Conservation (phyloP, 495 filamentous ascomycete genomes). For the Aspergillus taichungensis region DNA sequence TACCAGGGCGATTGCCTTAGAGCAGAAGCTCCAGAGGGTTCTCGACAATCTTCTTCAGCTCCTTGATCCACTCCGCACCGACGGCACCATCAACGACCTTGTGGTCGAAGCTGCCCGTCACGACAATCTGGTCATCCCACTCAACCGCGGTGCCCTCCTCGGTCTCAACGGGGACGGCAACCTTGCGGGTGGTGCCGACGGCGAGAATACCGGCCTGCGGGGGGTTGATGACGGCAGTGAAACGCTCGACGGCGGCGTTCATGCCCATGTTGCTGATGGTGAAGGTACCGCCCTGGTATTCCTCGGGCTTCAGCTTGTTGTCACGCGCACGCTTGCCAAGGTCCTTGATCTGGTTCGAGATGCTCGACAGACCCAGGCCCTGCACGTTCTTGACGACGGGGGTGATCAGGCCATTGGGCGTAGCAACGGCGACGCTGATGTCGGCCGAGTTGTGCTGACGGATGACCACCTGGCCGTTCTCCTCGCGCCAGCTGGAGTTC, state of each 20-base stretch:
- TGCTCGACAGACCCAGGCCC: slow-evolving; percentile 71
- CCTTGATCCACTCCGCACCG: slow-evolving; percentile 92
- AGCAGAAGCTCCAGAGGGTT: slow-evolving; percentile 91
- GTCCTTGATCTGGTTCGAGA: slow-evolving; percentile 85
- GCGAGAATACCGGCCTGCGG: slow-evolving; percentile 95
- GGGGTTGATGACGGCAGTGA: slow-evolving; percentile 99
- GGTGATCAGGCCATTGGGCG: slow-evolving; percentile 90
- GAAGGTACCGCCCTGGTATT: slow-evolving; percentile 98
- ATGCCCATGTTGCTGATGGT: slow-evolving; percentile 99
- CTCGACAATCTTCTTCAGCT: slow-evolving; percentile 96
- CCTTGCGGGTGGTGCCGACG: slow-evolving; percentile 90
- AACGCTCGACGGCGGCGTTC: slow-evolving; percentile 92
- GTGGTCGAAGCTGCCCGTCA: slow-evolving; percentile 96
- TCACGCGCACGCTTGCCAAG: slow-evolving; percentile 92
- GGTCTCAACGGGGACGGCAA: slow-evolving; percentile 76
- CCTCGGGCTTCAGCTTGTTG: slow-evolving; percentile 97
- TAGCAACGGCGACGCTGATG: slow-evolving; percentile 89
- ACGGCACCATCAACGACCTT: slow-evolving; percentile 91
- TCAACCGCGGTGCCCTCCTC: slow-evolving; percentile 75
- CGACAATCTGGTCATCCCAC: slow-evolving; percentile 95
- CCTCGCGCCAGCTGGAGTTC: slow-evolving; percentile 87
- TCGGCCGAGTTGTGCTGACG: slow-evolving; percentile 88
- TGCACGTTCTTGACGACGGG: slow-evolving; percentile 89
- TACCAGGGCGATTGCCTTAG: slow-evolving; percentile 31
- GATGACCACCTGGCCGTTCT: slow-evolving; percentile 67